phyloP scores from a whole-genome alignment of 306 rosid species.

The Prosopis cineraria region DNA sequence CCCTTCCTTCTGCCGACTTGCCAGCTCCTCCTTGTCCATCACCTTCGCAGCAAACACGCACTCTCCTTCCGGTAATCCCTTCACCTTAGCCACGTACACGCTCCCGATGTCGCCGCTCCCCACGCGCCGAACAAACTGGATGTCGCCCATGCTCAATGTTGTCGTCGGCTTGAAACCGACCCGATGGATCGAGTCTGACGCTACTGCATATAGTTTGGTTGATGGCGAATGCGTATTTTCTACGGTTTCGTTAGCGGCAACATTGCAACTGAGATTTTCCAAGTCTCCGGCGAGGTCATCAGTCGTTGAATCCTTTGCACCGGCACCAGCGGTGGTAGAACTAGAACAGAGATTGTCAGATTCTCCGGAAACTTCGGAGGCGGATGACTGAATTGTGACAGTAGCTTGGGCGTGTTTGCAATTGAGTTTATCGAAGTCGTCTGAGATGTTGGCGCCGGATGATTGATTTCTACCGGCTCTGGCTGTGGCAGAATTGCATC shows the following conservation, averaged over 20 bases:
- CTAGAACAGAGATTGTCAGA: background rate
- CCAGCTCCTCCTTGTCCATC: constrained; percentile 60
- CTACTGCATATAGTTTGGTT: constrained; percentile 31
- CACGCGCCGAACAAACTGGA: constrained; percentile 46
- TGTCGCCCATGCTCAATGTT: constrained; percentile 31
- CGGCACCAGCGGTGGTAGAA: background rate
- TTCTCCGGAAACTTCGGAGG: background rate
- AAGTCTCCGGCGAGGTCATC: background rate
- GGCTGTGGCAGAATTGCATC: background rate
- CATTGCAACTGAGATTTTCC: too few relatives aligned
- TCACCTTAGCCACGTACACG: constrained; percentile 56
- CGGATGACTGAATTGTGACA: background rate
- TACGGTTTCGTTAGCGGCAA: background rate
- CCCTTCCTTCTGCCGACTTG: constrained; percentile 39
- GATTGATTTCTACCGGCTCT: background rate
- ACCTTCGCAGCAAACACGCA: constrained; percentile 58
- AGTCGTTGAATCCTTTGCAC: background rate
- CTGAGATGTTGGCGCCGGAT: background rate
- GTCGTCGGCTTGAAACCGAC: background rate
- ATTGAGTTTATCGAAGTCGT: background rate
- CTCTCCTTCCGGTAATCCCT: constrained; percentile 36
- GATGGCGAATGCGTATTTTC: constrained; percentile 15
- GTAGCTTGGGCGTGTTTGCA: background rate
- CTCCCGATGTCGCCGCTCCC: constrained; percentile 62
- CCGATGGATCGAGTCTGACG: constrained; percentile 32